phyloP scores from a whole-genome alignment of 2,329 filamentous ascomycete species.

The Plenodomus tracheiphilus region DNA sequence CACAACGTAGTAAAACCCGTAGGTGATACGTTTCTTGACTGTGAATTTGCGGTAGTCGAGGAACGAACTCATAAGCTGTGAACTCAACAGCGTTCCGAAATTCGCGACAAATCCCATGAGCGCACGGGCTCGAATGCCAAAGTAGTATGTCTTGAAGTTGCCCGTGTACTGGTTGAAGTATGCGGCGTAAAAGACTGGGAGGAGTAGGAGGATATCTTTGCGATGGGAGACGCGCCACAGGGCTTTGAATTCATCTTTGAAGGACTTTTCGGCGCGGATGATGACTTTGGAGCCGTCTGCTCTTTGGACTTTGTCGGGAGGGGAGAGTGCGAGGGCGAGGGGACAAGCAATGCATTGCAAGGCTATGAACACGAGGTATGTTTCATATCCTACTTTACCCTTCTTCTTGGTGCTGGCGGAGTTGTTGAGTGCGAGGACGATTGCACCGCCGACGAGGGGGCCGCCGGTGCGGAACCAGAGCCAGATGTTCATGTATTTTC shows the following conservation, averaged over 20 bases:
- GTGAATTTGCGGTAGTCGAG: slow-evolving; percentile 49
- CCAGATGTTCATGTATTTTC: slow-evolving; percentile 45
- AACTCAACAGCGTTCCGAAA: slow-evolving; percentile 49
- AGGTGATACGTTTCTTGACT: slow-evolving; percentile 49
- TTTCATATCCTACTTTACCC: slow-evolving; percentile 42
- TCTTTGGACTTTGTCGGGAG: slow-evolving; percentile 50
- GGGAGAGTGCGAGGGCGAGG: slow-evolving; percentile 45
- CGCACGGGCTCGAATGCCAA: slow-evolving; percentile 52
- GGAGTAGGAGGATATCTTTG: slow-evolving; percentile 44
- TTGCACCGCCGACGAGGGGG: slow-evolving; percentile 53
- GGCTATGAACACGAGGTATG: slow-evolving; percentile 50
- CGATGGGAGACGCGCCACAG: slow-evolving; percentile 38
- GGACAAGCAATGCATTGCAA: slow-evolving; percentile 45
- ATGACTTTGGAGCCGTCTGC: slow-evolving; percentile 47
- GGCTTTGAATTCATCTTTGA: slow-evolving; percentile 46
- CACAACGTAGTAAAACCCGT: slow-evolving; percentile 53
- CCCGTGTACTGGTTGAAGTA: slow-evolving; percentile 53
- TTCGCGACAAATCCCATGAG: slow-evolving; percentile 53
- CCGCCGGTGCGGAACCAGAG: slow-evolving; percentile 57
- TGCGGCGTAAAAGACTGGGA: slow-evolving; percentile 51
- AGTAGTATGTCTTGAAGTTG: slow-evolving; percentile 57
- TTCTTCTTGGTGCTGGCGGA: slow-evolving; percentile 30
- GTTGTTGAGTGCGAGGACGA: slow-evolving; percentile 52
- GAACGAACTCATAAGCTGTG: slow-evolving; percentile 50
- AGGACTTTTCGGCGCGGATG: slow-evolving; percentile 44